phyloP scores from a whole-genome alignment of 495 filamentous ascomycete genomes.

The Annulohypoxylon moriforme region DNA sequence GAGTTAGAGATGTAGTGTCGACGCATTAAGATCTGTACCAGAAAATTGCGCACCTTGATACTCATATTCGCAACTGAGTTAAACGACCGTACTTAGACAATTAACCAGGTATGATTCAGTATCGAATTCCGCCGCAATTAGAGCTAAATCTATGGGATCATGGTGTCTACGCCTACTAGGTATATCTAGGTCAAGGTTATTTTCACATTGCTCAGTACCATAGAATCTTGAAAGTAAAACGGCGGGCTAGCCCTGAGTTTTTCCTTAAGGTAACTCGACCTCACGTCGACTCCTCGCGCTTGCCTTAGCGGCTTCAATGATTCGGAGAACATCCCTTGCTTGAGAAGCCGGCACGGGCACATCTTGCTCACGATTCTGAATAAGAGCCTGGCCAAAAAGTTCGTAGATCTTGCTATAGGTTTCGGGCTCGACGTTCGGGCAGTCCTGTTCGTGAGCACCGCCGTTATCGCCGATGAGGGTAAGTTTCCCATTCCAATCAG shows the following conservation, averaged over 20 bases:
- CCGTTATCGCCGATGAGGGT: conserved; percentile 54
- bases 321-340: conserved; percentile 74
- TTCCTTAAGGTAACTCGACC: conserved; percentile 55
- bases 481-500: conserved; percentile 56
- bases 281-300: conserved; percentile 74
- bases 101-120: too few relatives aligned
- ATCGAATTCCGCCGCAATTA: too few relatives aligned
- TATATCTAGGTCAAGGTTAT: not conserved
- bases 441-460: conserved; percentile 53
- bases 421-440: conserved; percentile 72
- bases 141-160: too few relatives aligned
- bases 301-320: conserved; percentile 79
- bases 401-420: conserved; percentile 82
- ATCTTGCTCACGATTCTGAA: conserved; percentile 64
- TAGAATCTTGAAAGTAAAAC: not conserved
- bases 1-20: too few relatives aligned
- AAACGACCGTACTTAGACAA: too few relatives aligned
- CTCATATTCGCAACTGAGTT: too few relatives aligned
- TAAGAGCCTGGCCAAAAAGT: conserved; percentile 73
- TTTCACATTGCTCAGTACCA: not conserved
- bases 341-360: conserved; percentile 78
- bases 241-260: not conserved
- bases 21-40: too few relatives aligned
- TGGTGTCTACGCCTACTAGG: too few relatives aligned
- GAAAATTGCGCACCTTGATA: too few relatives aligned